Evolutionary conservation across 768 basidiomycete species (phyloP), one percentile per base, ranked within the genome.

Genomic region (Mycena capillaripes): DNA sequence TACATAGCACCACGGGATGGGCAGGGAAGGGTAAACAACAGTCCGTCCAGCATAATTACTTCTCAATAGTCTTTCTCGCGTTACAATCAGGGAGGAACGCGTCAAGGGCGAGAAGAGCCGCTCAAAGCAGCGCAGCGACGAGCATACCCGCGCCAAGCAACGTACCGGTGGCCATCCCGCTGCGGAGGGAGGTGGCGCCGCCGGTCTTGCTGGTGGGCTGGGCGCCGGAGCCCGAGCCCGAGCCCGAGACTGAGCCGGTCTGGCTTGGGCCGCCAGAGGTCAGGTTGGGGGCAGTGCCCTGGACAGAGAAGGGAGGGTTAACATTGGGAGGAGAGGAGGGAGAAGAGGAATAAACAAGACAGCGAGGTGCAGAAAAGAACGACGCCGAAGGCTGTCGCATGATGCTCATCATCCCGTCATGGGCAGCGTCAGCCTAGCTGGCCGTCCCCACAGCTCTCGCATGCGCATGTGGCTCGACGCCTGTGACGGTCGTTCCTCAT

Each of bases 211-310:
- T 23, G 42, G 59, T 27, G 27, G 59, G 2, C n/a, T n/a, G n/a
- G n/a, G n/a, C n/a, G n/a, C n/a, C n/a, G n/a, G n/a, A n/a, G n/a
- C n/a, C n/a, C n/a, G n/a, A n/a, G n/a, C n/a, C n/a, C 19, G 29
- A 30, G 38, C 40, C 59, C 4, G 25, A 27, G 58, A 16, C 38
- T 8, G 12, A 21, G 40, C 40, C 42, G 19, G 38, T 59, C 16
- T 27, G 23, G 38, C 27, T 46, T 11, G 48, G n/a, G 38, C n/a
- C 38, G 57, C 25, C 16, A n/a, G n/a, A n/a, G 59, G 46, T 17
- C n/a, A 16, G 12, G 42, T 60, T 60, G 27, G 59, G 46, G 59
- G 42, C 40, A 19, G 42, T 60, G 40, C 59, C 59, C 59, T 60
- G 27, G 9, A 16, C 0, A 27, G 16, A 19, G 19, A 11, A 42